Evolutionary conservation across 2,329 filamentous ascomycete genomes (phyloP), one percentile per base, ranked within the genome.

Genomic region (Pestalotiopsis sp.): DNA sequence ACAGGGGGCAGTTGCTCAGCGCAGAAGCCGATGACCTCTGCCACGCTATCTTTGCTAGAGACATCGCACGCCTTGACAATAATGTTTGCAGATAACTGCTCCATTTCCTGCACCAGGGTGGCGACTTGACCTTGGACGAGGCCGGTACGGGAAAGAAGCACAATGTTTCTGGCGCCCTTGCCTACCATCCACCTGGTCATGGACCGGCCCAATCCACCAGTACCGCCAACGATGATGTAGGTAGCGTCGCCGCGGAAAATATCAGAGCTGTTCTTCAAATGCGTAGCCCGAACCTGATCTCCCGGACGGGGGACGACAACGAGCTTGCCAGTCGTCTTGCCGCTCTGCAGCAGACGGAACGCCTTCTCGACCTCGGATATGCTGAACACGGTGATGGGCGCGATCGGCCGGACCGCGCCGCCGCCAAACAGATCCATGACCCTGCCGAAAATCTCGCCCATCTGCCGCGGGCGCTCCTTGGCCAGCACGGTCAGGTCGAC

Each of bases 171-270:
- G 5, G 85, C 86, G 1, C 86, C 86, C 20, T 81, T 81, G 39
- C 77, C 76, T 2, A 84, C 79, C 84, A 88, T 85, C 81, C 84
- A 84, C 9, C 79, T 79, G 11, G 84, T 77, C 75, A 88, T 82
- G 67, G 82, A 84, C 61, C 83, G 79, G 4, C 85, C 85, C 9
- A 87, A 78, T 17, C 84, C 85, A 45, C 85, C 85, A 0, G 84
- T 84, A 13, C 85, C 84, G 17, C 86, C 85, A 23, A 87, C 81
- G 57, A 87, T 79, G 58, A 87, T 75, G 71, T 87, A 87, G 0
- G 84, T 84, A 3, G 81, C 82, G 69, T 86, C 78, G 1, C 72
- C 65, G 52, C 78, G 78, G 12, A 86, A 74, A 6, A 82, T 72
- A 4, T 78, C 73, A 23, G 74, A 76, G 7, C 74, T 74, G 57